Evolutionary conservation across 2,329 filamentous ascomycete genomes (phyloP).

Genomic region (Aaosphaeria pasadenensis): DNA sequence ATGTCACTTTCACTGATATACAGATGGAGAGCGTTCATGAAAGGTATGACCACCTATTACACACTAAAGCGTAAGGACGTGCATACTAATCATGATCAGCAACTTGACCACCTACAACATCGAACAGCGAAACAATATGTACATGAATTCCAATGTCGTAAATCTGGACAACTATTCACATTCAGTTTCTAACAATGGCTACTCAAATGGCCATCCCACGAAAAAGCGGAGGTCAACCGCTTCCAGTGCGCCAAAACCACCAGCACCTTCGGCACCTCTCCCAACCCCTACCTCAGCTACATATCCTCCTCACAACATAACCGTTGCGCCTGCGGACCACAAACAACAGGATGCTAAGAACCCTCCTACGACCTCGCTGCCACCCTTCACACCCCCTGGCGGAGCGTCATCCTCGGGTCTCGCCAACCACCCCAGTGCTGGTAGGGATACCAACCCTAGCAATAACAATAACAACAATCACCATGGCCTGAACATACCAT

Average conservation of each 20-base stretch:
- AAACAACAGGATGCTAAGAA: conserved; percentile 19
- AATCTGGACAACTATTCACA: conserved; percentile 22
- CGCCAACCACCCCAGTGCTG: conserved; percentile 25
- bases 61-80: background rate
- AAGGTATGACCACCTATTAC: conserved; percentile 38
- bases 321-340: conserved; percentile 9
- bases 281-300: conserved; percentile 31
- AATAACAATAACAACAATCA: conserved; percentile 6
- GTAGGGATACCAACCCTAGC: conserved; percentile 11
- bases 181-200: conserved; percentile 19
- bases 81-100: background rate
- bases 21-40: conserved; percentile 60
- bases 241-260: conserved; percentile 16
- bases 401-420: conserved; percentile 14
- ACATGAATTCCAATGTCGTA: conserved; percentile 28
- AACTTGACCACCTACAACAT: conserved; percentile 34
- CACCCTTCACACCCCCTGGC: conserved; percentile 26
- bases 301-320: conserved; percentile 16
- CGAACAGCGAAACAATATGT: conserved; percentile 37
- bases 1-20: conserved; percentile 68
- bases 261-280: conserved; percentile 17
- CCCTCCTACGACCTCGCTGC: conserved; percentile 17
- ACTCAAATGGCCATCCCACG: conserved; percentile 27
- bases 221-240: conserved; percentile 36
- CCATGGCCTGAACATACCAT: conserved; percentile 29